Conservation (phyloP, 1,284 basidiomycete genomes). For the Athelia sp. region DNA sequence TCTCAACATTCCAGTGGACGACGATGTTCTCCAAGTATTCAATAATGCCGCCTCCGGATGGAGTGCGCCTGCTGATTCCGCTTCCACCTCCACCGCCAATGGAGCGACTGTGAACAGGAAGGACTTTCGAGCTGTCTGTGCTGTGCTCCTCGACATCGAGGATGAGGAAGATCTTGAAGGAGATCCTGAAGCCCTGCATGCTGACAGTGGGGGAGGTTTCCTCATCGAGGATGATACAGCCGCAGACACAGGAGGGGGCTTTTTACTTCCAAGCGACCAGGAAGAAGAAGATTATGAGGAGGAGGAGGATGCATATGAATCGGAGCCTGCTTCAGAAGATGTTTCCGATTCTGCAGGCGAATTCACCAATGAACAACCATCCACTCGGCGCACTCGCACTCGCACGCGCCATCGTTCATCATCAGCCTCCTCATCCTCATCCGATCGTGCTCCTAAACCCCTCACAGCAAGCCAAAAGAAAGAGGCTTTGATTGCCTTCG, state of each 20-base stretch:
- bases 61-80: constrained; percentile 22
- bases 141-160: constrained; percentile 49
- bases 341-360: constrained; percentile 10
- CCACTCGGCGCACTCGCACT: not conserved
- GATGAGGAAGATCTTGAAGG: constrained; percentile 9
- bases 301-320: constrained; percentile 17
- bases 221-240: constrained; percentile 17
- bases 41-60: constrained; percentile 68
- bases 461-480: constrained; percentile 49
- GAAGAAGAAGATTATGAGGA: constrained; percentile 10
- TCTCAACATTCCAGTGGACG: constrained; percentile 66
- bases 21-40: constrained; percentile 63
- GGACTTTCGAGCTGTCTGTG: constrained; percentile 74
- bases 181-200: constrained; percentile 17
- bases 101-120: constrained; percentile 41
- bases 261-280: constrained; percentile 6
- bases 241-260: constrained; percentile 22
- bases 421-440: not conserved
- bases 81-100: constrained; percentile 12
- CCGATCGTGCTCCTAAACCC: constrained; percentile 10
- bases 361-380: constrained; percentile 9
- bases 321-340: constrained; percentile 8
- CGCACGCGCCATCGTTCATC: not conserved
- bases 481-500: constrained; percentile 52
- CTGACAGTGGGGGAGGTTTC: constrained; percentile 13